Percentiles rank a stretch among this genome's conserved stretches.
These are phyloP conservation scores for Globomyces sp. DNA, from an alignment of 371 early-diverging fungal species.

Conservation along the genomic window DNA sequence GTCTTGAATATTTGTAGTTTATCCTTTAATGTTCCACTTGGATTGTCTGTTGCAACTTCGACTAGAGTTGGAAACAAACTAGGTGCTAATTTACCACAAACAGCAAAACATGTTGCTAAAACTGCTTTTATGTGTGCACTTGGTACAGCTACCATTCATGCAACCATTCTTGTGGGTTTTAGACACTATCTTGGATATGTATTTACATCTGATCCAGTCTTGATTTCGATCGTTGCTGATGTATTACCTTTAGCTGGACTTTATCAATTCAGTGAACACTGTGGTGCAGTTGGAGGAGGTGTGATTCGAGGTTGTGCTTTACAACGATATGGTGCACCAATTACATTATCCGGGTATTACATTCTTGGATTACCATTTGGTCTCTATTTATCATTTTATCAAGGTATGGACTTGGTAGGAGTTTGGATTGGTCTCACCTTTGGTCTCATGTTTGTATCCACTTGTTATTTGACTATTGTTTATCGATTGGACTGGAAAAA, in stretches of 20 bases:
- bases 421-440: conserved; percentile 45
- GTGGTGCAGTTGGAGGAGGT: conserved; percentile 37
- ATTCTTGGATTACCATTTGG: conserved; percentile 44
- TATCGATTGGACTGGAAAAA: conserved; percentile 4
- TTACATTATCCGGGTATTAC: conserved; percentile 45
- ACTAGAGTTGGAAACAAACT: conserved; percentile 68
- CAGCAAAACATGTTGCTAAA: conserved; percentile 19
- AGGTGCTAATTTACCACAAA: conserved; percentile 26
- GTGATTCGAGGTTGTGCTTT: conserved; percentile 43
- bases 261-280: conserved; percentile 66
- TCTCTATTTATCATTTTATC: conserved; percentile 29
- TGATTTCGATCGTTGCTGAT: conserved; percentile 63
- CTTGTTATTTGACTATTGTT: not conserved
- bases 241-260: conserved; percentile 75
- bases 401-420: conserved; percentile 30
- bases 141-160: conserved; percentile 22
- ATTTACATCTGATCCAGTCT: conserved; percentile 53
- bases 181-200: conserved; percentile 32
- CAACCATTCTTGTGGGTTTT: conserved; percentile 23
- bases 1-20: conserved; percentile 68
- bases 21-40: conserved; percentile 58
- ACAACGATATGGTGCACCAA: conserved; percentile 39
- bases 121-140: conserved; percentile 18
- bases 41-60: conserved; percentile 67
- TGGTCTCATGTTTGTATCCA: conserved; percentile 31